Evolutionary conservation across 1,139 yeast genomes (phyloP).

Genomic region (Lodderomyces margitis): DNA sequence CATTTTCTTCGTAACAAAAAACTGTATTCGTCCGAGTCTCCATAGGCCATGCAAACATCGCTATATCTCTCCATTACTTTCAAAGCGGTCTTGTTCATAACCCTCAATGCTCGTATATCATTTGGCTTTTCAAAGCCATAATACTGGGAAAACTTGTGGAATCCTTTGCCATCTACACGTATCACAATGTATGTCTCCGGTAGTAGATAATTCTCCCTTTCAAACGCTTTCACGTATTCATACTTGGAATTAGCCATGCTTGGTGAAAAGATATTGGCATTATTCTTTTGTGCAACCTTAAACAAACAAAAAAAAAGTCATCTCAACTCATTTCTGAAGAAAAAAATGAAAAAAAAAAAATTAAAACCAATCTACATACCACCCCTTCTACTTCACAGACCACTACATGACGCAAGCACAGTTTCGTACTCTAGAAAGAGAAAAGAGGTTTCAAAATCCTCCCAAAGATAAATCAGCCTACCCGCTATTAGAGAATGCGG

Average conservation of each 20-base stretch:
- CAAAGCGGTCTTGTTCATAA: conserved; percentile 81
- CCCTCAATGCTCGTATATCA: conserved; percentile 67
- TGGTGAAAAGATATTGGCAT: neutral
- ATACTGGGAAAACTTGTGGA: conserved; percentile 74
- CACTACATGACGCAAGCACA: conserved; percentile 29
- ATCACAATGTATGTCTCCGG: conserved; percentile 83
- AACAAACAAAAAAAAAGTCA: conserved; percentile 7
- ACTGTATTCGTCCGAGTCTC: conserved; percentile 94
- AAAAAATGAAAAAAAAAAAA: neutral
- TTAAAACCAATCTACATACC: neutral
- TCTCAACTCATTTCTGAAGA: too few species aligned
- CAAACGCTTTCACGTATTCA: conserved; percentile 85
- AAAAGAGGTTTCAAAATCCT: conserved; percentile 79
- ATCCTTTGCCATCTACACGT: conserved; percentile 91
- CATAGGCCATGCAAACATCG: conserved; percentile 81
- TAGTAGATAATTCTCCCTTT: conserved; percentile 65
- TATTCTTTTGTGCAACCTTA: conserved; percentile 4
- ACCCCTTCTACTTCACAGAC: neutral
- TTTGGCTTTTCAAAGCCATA: conserved; percentile 86
- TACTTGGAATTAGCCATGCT: conserved; percentile 73
- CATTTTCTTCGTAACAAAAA: conserved; percentile 67
- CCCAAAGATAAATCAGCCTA: conserved; percentile 76
- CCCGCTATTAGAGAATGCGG: conserved; percentile 84
- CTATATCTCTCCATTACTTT: conserved; percentile 61
- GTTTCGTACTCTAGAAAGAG: conserved; percentile 88